A percentile compares a stretch with the other conserved stretches of the same genome.
Evolutionary conservation across 441 rosid genomes (phyloP).

Genomic region (Croton laevigatus): DNA sequence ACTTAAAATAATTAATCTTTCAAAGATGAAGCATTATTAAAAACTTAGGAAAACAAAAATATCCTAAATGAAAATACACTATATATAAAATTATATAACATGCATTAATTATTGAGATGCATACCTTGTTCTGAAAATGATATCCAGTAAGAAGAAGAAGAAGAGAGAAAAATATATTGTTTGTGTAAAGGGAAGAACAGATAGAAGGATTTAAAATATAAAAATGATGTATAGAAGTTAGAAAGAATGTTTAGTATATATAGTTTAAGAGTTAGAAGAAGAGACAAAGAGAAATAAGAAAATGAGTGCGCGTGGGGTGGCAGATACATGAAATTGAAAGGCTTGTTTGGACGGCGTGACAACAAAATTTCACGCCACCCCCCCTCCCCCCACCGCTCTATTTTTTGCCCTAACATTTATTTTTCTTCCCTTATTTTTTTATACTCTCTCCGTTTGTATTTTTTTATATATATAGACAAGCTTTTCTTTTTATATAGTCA

Average conservation of each 20-base stretch:
- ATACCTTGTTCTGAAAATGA: conserved; percentile 9
- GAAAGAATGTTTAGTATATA: not conserved
- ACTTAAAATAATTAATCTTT: too few relatives aligned
- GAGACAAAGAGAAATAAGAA: conserved; percentile 19
- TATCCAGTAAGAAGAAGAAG: not conserved
- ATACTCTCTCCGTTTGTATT: too few relatives aligned
- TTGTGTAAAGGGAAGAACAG: conserved; percentile 5
- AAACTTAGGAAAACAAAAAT: not conserved
- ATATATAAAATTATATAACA: not conserved
- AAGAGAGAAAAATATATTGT: not conserved
- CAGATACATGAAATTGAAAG: conserved; percentile 49
- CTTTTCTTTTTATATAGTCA: too few relatives aligned
- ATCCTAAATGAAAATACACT: not conserved
- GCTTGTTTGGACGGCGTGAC: conserved; percentile 94
- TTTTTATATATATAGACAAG: too few relatives aligned
- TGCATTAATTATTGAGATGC: not conserved
- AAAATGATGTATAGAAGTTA: conserved; percentile 22
- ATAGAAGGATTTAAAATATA: conserved; percentile 16
- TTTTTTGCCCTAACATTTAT: conserved; percentile 49
- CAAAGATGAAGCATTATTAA: not conserved
- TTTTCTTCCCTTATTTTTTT: not conserved
- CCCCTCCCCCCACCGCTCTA: conserved; percentile 40
- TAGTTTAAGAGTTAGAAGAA: not conserved
- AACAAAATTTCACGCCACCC: conserved; percentile 66
- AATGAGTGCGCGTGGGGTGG: conserved; percentile 94